These are phyloP conservation scores for Elongisporangium undulatum DNA, from an alignment of 352 stramenopile species.

Conservation along the genomic window DNA sequence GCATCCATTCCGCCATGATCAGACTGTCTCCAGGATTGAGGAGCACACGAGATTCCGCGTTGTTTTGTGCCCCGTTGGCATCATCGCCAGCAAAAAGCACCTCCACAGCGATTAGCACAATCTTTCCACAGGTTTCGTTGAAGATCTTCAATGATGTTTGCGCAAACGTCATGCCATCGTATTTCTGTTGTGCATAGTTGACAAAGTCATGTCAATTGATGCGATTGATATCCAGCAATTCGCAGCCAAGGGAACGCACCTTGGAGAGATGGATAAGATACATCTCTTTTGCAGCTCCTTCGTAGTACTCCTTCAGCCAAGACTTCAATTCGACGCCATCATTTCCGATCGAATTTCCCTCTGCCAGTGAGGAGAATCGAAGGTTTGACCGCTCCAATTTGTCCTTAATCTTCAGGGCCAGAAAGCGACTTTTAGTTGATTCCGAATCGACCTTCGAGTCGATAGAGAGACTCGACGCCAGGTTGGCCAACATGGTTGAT, in stretches of 20 bases:
- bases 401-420: constrained; percentile 21
- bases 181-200: constrained; percentile 39
- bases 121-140: constrained; percentile 51
- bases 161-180: constrained; percentile 64
- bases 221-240: background rate
- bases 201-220: too few relatives aligned
- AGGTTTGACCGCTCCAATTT: constrained; percentile 20
- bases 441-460: constrained; percentile 20
- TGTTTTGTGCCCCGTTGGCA: constrained; percentile 11
- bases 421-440: constrained; percentile 6
- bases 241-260: constrained; percentile 12
- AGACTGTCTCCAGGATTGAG: constrained; percentile 73
- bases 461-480: constrained; percentile 74
- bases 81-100: constrained; percentile 52
- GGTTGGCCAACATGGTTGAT: constrained; percentile 83
- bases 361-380: constrained; percentile 1
- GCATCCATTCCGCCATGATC: constrained; percentile 71
- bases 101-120: constrained; percentile 79
- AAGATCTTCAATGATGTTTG: constrained; percentile 58
- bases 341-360: constrained; percentile 3
- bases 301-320: constrained; percentile 77
- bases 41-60: constrained; percentile 58
- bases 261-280: constrained; percentile 80
- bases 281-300: constrained; percentile 78
- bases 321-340: constrained; percentile 1